Evolutionary conservation across 257 asterid genomes (phyloP), one percentile per base, ranked within the genome.

Genomic region (Pogostemon cablin): DNA sequence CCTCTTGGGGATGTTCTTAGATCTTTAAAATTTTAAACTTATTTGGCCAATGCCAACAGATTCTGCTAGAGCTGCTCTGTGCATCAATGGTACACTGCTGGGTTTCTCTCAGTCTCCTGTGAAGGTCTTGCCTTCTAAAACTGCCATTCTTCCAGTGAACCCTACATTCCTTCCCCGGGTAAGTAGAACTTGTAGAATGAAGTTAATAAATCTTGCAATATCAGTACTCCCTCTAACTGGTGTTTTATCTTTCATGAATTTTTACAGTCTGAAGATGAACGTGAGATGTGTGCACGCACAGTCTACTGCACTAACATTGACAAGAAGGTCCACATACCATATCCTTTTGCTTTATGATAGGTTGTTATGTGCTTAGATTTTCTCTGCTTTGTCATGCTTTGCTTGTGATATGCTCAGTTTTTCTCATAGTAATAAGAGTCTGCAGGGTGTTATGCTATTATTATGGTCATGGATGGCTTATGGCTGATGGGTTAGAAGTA

Each of bases 101-200:
- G 98, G 97, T 46, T 83, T 86, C 82, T 85, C 93, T 25, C 32
- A 0, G 32, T 25, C 32, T 44, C 88, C 90, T 10, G 72, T 93
- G 68, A 88, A 87, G 83, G 97, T 93, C 67, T 83, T 93, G 69
- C 98, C 98, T 68, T 93, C 98, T 64, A 93, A 93, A 85, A 93
- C 98, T 63, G 98, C 98, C 65, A 93, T 93, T 59, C 93, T 93
- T 70, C 98, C 98, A 0, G 98, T 90, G 82, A 93, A 93, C 82
- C 97, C 98, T 52, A 88, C 95, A 59, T 93, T 93, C 75, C 98
- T 93, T 72, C 97, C 98, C 50, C 83, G 91, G 92, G 98, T 93
- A 82, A 63, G 82, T 52, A 42, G 50, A 67, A 54, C 64, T 52
- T 25, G 12, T 43, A 10, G 25, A 20, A 54, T 61, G 62, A 12